Conservation (phyloP, 495 filamentous ascomycete genomes). For the Aspergillus bridgeri region DNA sequence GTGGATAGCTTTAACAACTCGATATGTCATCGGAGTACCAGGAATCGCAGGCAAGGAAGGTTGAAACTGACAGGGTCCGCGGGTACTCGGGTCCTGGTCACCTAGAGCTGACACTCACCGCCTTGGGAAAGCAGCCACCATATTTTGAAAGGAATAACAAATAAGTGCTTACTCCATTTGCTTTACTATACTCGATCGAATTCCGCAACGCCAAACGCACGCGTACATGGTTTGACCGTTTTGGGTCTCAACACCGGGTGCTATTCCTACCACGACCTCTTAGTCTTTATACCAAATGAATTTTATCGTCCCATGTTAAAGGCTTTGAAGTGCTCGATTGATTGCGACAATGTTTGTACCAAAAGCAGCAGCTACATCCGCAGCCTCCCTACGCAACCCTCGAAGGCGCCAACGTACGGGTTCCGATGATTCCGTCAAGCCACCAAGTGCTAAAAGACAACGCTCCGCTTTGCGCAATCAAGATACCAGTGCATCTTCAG, state of each 20-base stretch:
- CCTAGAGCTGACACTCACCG: too few species aligned
- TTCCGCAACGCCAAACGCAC: background rate
- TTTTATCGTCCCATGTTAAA: background rate
- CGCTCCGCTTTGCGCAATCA: slow-evolving; percentile 58
- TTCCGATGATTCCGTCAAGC: slow-evolving; percentile 60
- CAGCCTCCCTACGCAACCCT: slow-evolving; percentile 53
- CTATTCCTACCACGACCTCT: background rate
- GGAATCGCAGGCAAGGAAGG: too few species aligned
- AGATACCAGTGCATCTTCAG: slow-evolving; percentile 37
- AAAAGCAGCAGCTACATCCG: slow-evolving; percentile 41
- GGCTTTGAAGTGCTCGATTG: background rate
- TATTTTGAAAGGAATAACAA: too few species aligned
- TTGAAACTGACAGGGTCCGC: too few species aligned
- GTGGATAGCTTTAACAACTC: background rate
- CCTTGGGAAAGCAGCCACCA: background rate
- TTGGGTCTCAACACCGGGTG: background rate
- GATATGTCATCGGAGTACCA: background rate
- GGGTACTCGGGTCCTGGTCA: too few species aligned
- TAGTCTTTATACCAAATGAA: background rate
- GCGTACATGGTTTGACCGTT: background rate
- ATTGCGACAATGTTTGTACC: slow-evolving; percentile 59
- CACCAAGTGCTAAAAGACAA: slow-evolving; percentile 70
- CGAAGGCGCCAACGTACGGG: slow-evolving; percentile 64
- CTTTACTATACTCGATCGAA: background rate
- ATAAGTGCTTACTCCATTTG: too few species aligned